These are phyloP conservation scores for Candida vaughaniae DNA, from an alignment of 805 yeast genomes.

Conservation along the genomic window DNA sequence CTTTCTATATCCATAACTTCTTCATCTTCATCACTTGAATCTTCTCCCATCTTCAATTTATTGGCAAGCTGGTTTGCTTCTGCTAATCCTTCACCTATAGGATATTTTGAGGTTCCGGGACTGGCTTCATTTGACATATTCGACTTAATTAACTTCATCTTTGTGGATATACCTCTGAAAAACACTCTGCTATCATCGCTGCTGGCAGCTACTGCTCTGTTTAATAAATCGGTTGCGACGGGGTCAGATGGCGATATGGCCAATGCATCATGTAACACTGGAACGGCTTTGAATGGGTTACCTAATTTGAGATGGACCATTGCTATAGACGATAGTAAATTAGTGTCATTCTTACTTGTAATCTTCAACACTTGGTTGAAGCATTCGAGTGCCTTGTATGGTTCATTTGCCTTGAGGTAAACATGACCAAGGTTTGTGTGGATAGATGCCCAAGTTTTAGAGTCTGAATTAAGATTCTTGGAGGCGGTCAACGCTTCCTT, in stretches of 20 bases:
- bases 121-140: background rate
- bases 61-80: slow-evolving; percentile 27
- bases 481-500: slow-evolving; percentile 71
- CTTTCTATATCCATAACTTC: slow-evolving; percentile 60
- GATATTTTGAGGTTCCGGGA: background rate
- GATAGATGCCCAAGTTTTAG: slow-evolving; percentile 81
- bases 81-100: slow-evolving; percentile 5
- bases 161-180: slow-evolving; percentile 3
- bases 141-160: slow-evolving; percentile 1
- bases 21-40: slow-evolving; percentile 48
- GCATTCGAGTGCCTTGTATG: slow-evolving; percentile 66
- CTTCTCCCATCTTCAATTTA: slow-evolving; percentile 44
- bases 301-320: slow-evolving; percentile 73
- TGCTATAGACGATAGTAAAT: slow-evolving; percentile 81
- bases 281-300: slow-evolving; percentile 64
- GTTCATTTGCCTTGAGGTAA: slow-evolving; percentile 62
- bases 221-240: slow-evolving; percentile 76
- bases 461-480: slow-evolving; percentile 66
- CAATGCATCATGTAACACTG: slow-evolving; percentile 74
- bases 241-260: slow-evolving; percentile 79
- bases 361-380: slow-evolving; percentile 74
- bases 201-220: slow-evolving; percentile 72
- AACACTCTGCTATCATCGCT: slow-evolving; percentile 20
- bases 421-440: slow-evolving; percentile 89
- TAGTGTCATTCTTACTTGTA: slow-evolving; percentile 65